Conservation (phyloP, 75 land plant species). For the Chamaecyparis obtusa region DNA sequence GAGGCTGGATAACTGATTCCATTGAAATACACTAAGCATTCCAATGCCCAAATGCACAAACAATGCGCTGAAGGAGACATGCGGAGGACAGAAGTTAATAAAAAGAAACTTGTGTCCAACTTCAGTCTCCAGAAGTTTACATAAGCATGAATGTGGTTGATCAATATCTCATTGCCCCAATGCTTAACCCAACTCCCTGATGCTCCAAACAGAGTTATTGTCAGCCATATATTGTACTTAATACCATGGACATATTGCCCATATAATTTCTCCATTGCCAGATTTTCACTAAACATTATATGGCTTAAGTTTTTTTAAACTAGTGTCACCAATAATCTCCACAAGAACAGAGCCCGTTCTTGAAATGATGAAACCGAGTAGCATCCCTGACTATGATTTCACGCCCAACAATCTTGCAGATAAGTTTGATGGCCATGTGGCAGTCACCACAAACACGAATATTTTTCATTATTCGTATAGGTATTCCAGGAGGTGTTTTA, state of each 20-base stretch:
- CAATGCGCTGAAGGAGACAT: too few relatives aligned
- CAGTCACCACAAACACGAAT: conserved; percentile 21
- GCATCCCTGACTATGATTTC: conserved; percentile 28
- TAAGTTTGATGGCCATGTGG: conserved; percentile 18
- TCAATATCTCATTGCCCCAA: neutral
- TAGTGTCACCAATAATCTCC: conserved; percentile 7
- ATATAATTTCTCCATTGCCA: neutral
- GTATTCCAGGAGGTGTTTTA: conserved; percentile 23
- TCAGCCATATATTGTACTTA: neutral
- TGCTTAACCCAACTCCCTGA: neutral
- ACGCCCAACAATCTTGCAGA: conserved; percentile 14
- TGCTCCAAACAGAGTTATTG: neutral
- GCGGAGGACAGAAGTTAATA: too few relatives aligned
- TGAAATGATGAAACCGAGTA: conserved; percentile 25
- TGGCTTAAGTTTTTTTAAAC: neutral
- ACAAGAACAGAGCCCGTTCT: conserved; percentile 29
- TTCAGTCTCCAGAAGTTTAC: neutral
- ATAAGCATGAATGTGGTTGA: neutral
- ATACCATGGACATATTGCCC: neutral
- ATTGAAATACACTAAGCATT: too few relatives aligned
- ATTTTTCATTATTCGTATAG: conserved; percentile 18
- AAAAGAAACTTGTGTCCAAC: too few relatives aligned
- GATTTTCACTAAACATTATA: neutral
- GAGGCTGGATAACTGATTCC: too few relatives aligned
- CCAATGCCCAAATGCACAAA: neutral